phyloP scores from a whole-genome alignment of 257 asterid species.

The Solanum clarkiae region DNA sequence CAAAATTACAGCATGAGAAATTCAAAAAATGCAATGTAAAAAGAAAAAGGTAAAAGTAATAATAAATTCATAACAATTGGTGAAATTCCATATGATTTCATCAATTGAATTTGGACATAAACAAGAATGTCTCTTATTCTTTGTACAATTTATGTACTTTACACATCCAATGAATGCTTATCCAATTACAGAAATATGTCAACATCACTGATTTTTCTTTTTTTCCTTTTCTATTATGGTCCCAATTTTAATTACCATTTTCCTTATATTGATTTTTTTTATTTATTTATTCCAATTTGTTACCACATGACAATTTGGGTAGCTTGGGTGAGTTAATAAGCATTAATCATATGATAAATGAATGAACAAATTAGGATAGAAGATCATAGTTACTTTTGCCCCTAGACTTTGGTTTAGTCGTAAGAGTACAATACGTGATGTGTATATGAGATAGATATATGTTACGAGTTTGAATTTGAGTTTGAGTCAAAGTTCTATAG shows the following conservation, averaged over 20 bases:
- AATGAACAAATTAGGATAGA: not conserved
- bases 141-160: not conserved
- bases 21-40: not conserved
- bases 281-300: not conserved
- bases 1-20: not conserved
- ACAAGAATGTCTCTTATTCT: not conserved
- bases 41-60: not conserved
- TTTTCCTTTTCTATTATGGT: not conserved
- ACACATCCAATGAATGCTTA: constrained; percentile 16
- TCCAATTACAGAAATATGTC: constrained; percentile 13
- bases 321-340: not conserved
- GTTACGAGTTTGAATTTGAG: not conserved
- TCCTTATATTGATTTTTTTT: not conserved
- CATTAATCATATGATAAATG: not conserved
- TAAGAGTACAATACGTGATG: not conserved
- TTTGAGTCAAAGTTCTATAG: no score
- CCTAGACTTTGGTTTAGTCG: not conserved
- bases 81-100: not conserved
- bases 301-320: not conserved
- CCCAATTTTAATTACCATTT: not conserved
- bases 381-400: not conserved
- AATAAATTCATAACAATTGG: not conserved
- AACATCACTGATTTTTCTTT: constrained; percentile 4
- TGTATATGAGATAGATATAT: not conserved
- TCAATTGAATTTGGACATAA: not conserved